phyloP scores from a whole-genome alignment of 2,329 filamentous ascomycete genomes.

The Paecilomyces formosus region DNA sequence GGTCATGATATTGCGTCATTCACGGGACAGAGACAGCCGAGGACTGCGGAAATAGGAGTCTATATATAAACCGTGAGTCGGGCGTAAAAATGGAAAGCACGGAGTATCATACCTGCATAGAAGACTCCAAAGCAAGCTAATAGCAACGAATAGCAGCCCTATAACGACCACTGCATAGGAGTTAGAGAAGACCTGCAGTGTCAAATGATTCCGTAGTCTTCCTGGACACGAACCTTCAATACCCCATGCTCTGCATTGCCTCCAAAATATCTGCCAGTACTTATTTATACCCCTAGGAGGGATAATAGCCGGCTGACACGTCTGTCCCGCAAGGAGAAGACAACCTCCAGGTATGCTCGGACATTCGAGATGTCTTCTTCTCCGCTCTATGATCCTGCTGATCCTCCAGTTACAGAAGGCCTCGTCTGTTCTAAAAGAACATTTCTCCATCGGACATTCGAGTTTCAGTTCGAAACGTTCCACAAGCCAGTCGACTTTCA shows the following conservation, averaged over 20 bases:
- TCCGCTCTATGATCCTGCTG: conserved; percentile 32
- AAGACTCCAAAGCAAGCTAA: conserved; percentile 10
- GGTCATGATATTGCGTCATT: neutral
- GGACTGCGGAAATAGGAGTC: neutral
- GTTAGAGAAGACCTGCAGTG: neutral
- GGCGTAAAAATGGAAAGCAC: neutral
- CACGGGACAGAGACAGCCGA: neutral
- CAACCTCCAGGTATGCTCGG: conserved; percentile 25
- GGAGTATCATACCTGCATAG: conserved; percentile 1
- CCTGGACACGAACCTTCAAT: conserved; percentile 21
- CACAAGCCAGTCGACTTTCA: conserved; percentile 64
- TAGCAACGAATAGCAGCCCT: conserved; percentile 8
- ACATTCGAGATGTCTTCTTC: conserved; percentile 35
- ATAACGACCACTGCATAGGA: conserved; percentile 8
- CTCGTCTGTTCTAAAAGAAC: conserved; percentile 35
- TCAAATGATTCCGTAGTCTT: neutral
- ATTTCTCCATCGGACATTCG: conserved; percentile 53
- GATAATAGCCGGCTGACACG: conserved; percentile 22
- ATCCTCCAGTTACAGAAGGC: conserved; percentile 35
- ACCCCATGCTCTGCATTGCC: conserved; percentile 5
- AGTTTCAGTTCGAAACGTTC: conserved; percentile 56
- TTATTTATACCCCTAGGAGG: conserved; percentile 22
- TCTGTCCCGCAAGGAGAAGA: conserved; percentile 28
- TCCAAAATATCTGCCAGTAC: conserved; percentile 9
- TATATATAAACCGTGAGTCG: neutral